phyloP scores from a whole-genome alignment of 163 green algal species.

The Scenedesmus sp. region DNA sequence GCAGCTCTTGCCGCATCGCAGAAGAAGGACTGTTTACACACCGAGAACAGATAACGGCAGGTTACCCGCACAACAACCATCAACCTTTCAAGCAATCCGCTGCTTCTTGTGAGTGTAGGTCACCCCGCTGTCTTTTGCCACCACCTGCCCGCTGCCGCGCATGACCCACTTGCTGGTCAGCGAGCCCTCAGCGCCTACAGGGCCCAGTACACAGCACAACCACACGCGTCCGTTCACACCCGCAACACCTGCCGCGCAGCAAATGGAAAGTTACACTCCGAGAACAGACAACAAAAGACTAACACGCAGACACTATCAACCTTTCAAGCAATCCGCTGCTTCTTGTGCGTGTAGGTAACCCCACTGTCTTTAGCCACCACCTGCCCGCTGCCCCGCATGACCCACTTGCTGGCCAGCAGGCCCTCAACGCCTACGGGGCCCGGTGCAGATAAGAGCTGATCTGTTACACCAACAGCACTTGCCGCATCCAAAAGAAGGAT shows the following conservation, averaged over 20 bases:
- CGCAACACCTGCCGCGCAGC: too few species aligned
- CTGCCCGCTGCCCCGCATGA: constrained; percentile 91
- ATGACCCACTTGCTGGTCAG: constrained; percentile 96
- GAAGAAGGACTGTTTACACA: background rate
- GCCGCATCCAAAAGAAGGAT: too few species aligned
- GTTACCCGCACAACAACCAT: background rate
- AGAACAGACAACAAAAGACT: background rate
- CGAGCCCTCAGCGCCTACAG: constrained; percentile 97
- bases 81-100: constrained; percentile 17
- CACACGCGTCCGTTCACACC: too few species aligned
- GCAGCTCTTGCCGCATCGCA: too few species aligned
- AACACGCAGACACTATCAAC: background rate
- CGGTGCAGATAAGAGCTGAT: constrained; percentile 67
- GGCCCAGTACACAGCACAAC: constrained; percentile 63
- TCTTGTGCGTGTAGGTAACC: constrained; percentile 91
- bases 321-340: constrained; percentile 55
- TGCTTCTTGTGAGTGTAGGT: constrained; percentile 90
- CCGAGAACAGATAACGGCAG: background rate
- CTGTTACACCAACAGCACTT: too few species aligned
- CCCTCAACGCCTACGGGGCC: constrained; percentile 98
- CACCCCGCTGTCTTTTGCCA: constrained; percentile 94
- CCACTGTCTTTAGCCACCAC: constrained; percentile 93
- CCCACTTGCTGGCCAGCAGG: constrained; percentile 95
- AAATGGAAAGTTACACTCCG: too few species aligned
- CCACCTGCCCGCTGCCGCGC: constrained; percentile 89